phyloP scores from a whole-genome alignment of 225 moss, liverwort and hornwort genomes.

The Pseudisothecium myosuroides region DNA sequence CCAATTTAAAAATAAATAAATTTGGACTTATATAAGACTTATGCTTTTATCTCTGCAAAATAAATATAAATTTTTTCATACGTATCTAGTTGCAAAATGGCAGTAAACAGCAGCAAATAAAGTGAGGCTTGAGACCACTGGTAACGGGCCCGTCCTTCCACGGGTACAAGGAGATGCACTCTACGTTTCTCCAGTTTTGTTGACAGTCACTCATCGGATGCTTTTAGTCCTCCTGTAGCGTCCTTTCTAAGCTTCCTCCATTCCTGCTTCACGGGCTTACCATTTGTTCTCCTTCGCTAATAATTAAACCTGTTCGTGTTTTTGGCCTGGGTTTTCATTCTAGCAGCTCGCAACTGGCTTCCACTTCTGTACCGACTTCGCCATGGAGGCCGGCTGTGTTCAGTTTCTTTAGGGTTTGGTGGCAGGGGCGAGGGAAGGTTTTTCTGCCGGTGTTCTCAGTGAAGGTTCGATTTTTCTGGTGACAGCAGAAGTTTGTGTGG shows the following conservation, averaged over 20 bases:
- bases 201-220: too few relatives aligned
- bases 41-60: too few relatives aligned
- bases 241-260: neutral
- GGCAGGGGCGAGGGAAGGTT: neutral
- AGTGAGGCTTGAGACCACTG: too few relatives aligned
- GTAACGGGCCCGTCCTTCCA: too few relatives aligned
- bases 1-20: too few relatives aligned
- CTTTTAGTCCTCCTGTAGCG: neutral
- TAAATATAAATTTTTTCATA: too few relatives aligned
- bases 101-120: too few relatives aligned
- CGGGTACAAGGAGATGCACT: too few relatives aligned
- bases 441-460: neutral
- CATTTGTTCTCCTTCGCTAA: neutral
- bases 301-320: neutral
- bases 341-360: neutral
- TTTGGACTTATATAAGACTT: too few relatives aligned
- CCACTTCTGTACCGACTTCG: neutral
- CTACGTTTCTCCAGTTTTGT: too few relatives aligned
- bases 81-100: too few relatives aligned
- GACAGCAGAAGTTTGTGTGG: neutral
- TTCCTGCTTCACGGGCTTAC: neutral
- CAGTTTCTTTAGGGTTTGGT: neutral
- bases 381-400: neutral
- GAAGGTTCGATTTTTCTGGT: neutral
- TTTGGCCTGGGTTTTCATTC: neutral